phyloP scores from a whole-genome alignment of 2,329 filamentous ascomycete genomes.

The Phialophora macrospora region DNA sequence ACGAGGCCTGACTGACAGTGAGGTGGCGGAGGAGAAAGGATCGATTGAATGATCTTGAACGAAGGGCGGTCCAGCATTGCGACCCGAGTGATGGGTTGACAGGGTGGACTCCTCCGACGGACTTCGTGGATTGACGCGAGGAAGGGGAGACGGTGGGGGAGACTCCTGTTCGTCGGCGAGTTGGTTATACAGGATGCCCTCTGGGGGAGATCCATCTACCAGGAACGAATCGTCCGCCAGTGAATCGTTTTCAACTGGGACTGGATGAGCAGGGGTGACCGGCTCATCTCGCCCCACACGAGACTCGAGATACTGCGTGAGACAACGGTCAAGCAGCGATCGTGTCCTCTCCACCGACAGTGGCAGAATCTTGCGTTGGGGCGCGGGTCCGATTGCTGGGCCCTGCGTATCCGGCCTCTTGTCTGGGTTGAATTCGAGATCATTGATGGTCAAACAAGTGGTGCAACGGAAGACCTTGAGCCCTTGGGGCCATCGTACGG shows the following conservation, averaged over 20 bases:
- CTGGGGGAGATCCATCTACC: slow-evolving; percentile 32
- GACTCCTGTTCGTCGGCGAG: slow-evolving; percentile 28
- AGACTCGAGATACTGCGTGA: slow-evolving; percentile 56
- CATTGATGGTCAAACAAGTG: slow-evolving; percentile 83
- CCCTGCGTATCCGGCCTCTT: slow-evolving; percentile 3
- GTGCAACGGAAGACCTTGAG: slow-evolving; percentile 79
- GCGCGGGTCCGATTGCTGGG: slow-evolving; percentile 10
- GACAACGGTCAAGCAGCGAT: slow-evolving; percentile 61
- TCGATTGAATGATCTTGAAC: slow-evolving; percentile 25
- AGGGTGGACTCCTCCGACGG: slow-evolving; percentile 30
- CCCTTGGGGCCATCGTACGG: slow-evolving; percentile 77
- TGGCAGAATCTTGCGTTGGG: slow-evolving; percentile 42
- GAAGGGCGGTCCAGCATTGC: slow-evolving; percentile 12
- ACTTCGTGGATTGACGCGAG: slow-evolving; percentile 23
- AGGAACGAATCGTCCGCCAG: slow-evolving; percentile 36
- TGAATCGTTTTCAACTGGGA: slow-evolving; percentile 13
- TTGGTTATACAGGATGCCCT: slow-evolving; percentile 27
- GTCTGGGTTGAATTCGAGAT: slow-evolving; percentile 61
- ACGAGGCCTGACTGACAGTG: slow-evolving; percentile 14
- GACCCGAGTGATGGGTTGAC: slow-evolving; percentile 13
- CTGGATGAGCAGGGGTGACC: slow-evolving; percentile 3
- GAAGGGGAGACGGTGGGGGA: slow-evolving; percentile 26
- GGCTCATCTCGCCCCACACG: slow-evolving; percentile 43
- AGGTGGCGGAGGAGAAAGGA: slow-evolving; percentile 24
- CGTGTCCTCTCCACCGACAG: slow-evolving; percentile 67